phyloP scores from a whole-genome alignment of 1,139 yeast genomes.

The Geotrichum reessii region DNA sequence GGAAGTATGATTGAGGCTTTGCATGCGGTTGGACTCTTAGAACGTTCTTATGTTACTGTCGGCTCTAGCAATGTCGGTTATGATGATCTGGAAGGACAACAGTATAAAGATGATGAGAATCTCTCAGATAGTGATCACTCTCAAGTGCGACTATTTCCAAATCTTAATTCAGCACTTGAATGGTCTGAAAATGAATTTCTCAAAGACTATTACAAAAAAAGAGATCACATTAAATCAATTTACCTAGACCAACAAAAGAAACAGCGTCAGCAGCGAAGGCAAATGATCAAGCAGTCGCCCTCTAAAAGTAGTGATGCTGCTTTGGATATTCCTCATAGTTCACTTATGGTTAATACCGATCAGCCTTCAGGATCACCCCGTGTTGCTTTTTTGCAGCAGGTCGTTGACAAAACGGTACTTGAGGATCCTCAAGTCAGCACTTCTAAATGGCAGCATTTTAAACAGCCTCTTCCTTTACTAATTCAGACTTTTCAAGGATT shows the following conservation, averaged over 20 bases:
- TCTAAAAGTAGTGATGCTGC: background rate
- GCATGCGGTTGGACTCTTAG: constrained; percentile 69
- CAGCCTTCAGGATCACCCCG: constrained; percentile 52
- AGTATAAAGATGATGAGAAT: constrained; percentile 9
- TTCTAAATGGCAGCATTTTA: constrained; percentile 33
- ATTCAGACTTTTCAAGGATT: constrained; percentile 67
- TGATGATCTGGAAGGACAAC: constrained; percentile 2
- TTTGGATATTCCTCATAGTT: background rate
- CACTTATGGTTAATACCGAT: background rate
- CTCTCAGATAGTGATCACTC: constrained; percentile 5
- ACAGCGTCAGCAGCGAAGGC: background rate
- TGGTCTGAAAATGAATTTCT: constrained; percentile 95
- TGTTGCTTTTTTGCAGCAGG: constrained; percentile 54
- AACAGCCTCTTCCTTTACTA: constrained; percentile 63
- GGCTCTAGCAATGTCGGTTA: background rate
- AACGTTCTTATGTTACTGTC: constrained; percentile 38
- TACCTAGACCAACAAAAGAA: constrained; percentile 1
- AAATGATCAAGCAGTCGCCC: background rate
- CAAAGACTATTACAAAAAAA: constrained; percentile 51
- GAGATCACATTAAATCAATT: constrained; percentile 29
- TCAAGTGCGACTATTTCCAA: constrained; percentile 60
- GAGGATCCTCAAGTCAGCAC: constrained; percentile 32
- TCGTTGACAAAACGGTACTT: constrained; percentile 51
- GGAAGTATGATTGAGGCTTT: constrained; percentile 51
- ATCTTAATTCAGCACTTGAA: constrained; percentile 82